Percentiles rank a stretch among this genome's conserved stretches.
phyloP scores from a whole-genome alignment of 768 basidiomycete species.

The Harrya chromipes region DNA sequence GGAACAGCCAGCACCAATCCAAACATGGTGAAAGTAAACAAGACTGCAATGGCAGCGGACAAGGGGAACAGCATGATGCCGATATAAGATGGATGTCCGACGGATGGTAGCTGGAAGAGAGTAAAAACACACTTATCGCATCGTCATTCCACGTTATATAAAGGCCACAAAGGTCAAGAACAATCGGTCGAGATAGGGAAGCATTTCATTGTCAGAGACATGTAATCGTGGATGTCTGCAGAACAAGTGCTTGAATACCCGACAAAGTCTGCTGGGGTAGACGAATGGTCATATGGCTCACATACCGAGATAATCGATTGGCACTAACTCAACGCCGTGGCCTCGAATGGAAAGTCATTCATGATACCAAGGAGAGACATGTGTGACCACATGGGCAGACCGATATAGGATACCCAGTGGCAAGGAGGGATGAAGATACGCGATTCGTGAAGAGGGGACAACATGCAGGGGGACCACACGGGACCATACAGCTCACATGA shows the following conservation, averaged over 20 bases:
- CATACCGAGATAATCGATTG: too few species aligned
- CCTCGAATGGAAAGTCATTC: not conserved
- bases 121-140: not conserved
- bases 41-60: not conserved
- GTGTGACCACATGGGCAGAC: not conserved
- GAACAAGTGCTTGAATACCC: too few species aligned
- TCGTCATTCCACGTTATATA: not conserved
- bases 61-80: constrained; percentile 5
- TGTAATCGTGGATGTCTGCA: too few species aligned
- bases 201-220: too few species aligned
- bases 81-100: not conserved
- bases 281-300: too few species aligned
- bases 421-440: not conserved
- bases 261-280: too few species aligned
- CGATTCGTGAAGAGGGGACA: too few species aligned
- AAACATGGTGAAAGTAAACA: not conserved
- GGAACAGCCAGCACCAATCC: constrained; percentile 4
- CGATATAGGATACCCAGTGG: not conserved
- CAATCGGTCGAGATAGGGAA: too few species aligned
- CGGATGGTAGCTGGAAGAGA: too few species aligned
- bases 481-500: not conserved
- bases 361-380: not conserved
- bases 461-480: not conserved
- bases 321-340: too few species aligned
- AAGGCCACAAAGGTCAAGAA: not conserved